Percentiles rank a stretch among this genome's conserved stretches.
These are phyloP conservation scores for Paraphoma sp. DNA, from an alignment of 2,329 filamentous ascomycete species.

Conservation along the genomic window DNA sequence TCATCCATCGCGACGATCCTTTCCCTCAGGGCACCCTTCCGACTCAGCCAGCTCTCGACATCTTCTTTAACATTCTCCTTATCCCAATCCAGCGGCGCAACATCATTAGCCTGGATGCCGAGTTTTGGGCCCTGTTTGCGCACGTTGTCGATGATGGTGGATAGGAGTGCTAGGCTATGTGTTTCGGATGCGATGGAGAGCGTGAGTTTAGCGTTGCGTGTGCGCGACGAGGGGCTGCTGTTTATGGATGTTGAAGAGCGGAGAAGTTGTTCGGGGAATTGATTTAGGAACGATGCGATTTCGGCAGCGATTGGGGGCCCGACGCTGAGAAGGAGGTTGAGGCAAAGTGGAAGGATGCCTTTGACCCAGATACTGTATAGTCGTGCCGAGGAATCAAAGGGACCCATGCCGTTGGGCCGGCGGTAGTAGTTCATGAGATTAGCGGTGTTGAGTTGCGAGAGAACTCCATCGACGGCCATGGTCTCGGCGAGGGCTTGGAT, in stretches of 20 bases:
- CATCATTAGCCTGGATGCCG: conserved; percentile 65
- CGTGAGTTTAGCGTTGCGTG: conserved; percentile 64
- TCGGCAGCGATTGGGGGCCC: conserved; percentile 83
- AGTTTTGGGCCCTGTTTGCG: conserved; percentile 54
- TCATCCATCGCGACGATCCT: conserved; percentile 75
- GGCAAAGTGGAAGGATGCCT: conserved; percentile 83
- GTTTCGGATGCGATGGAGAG: conserved; percentile 77
- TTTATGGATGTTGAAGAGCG: conserved; percentile 77
- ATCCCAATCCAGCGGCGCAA: conserved; percentile 80
- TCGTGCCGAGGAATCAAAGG: conserved; percentile 77
- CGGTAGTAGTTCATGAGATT: conserved; percentile 81
- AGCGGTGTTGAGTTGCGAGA: conserved; percentile 79
- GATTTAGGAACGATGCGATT: conserved; percentile 84
- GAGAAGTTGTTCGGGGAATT: conserved; percentile 80
- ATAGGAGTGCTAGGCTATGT: conserved; percentile 79
- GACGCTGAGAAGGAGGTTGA: conserved; percentile 85
- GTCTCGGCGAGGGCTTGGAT: conserved; percentile 85
- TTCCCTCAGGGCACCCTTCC: conserved; percentile 71
- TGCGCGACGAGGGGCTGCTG: conserved; percentile 43
- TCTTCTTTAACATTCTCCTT: conserved; percentile 75
- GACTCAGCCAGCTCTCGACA: conserved; percentile 80
- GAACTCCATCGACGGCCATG: conserved; percentile 83
- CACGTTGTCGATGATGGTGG: conserved; percentile 72
- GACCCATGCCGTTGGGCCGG: conserved; percentile 70
- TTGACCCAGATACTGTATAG: conserved; percentile 91